Base-by-base conservation (phyloP, 2,329 filamentous ascomycete species). In the Myriosclerotinia curreyana region DNA sequence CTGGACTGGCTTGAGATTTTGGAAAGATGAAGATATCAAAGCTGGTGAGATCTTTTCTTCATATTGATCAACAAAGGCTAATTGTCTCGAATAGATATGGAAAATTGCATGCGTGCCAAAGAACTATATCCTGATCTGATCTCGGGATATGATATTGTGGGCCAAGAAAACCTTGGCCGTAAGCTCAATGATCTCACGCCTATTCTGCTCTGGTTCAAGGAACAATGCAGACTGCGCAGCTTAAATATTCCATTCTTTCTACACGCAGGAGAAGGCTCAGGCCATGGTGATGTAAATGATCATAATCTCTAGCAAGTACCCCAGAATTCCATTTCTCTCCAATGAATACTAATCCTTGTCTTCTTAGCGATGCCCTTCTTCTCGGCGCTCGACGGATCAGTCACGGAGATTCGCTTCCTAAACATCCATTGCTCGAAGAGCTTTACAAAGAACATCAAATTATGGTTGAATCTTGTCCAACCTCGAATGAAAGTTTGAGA, bases 161-260 rank as follows among this genome's bases (percentile, higher is more conserved):
- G 91, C 0, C 89, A 92, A 74, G 93, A 96, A 78, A 90, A 95
- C 72, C 74, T 82, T 0, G 92, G 92, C 0, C 84, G 90, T 7
- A 82, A 91, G 0, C 83, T 96, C 38, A 79, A 82, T 17, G 88
- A 94, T 68, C 79, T 95, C 5, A 82, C 92, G 0, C 91, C 92
- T 0, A 84, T 94, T 71, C 79, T 97, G 0, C 92, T 96, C 75
- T 96, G 90, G 90, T 96, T 97, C 81, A 86, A 87, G 68, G 91
- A 92, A 75, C 83, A 87, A 70, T 96, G 92, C 74, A 82, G 83
- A 0, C 80, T 88, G 71, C 86, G 90, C 71, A 84, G 83, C 3
- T 83, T 96, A 48, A 85, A 90, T 55, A 86, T 97, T 25, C 93
- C 94, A 0, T 96, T 96, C 79, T 96, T 96, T 80, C 93, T 97